These are phyloP conservation scores for Arachnomyces sp. DNA, from an alignment of 2,329 filamentous ascomycete species.

Conservation along the genomic window DNA sequence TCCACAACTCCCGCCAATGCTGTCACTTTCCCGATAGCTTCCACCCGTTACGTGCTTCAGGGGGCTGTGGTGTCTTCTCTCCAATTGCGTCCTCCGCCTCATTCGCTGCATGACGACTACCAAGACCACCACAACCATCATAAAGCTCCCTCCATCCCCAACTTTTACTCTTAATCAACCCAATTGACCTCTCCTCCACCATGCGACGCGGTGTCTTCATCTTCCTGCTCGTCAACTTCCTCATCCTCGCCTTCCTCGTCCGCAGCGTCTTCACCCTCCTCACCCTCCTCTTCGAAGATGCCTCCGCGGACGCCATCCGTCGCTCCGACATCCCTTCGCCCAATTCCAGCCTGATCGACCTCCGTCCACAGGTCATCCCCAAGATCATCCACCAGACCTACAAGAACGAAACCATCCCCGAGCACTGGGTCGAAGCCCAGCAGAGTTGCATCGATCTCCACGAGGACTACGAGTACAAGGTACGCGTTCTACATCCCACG, in stretches of 20 bases:
- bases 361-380: slow-evolving; percentile 55
- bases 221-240: slow-evolving; percentile 56
- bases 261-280: slow-evolving; percentile 63
- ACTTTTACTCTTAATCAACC: neutral
- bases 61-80: too few relatives aligned
- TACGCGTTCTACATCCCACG: slow-evolving; percentile 25
- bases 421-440: slow-evolving; percentile 57
- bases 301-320: slow-evolving; percentile 57
- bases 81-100: too few relatives aligned
- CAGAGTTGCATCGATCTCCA: slow-evolving; percentile 60
- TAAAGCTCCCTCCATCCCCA: neutral
- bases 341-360: slow-evolving; percentile 51
- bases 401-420: slow-evolving; percentile 60
- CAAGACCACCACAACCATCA: neutral
- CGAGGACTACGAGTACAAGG: slow-evolving; percentile 65
- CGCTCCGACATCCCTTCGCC: slow-evolving; percentile 58
- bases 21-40: too few relatives aligned
- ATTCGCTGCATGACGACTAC: neutral
- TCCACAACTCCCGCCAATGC: too few relatives aligned
- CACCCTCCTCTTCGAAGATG: slow-evolving; percentile 60
- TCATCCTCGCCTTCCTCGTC: slow-evolving; percentile 56
- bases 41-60: too few relatives aligned
- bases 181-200: slow-evolving; percentile 18
- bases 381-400: slow-evolving; percentile 75
- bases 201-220: slow-evolving; percentile 56